Base-by-base conservation (phyloP, 2,329 filamentous ascomycete genomes). In the Immersiporthe knoxdaviesiana region DNA sequence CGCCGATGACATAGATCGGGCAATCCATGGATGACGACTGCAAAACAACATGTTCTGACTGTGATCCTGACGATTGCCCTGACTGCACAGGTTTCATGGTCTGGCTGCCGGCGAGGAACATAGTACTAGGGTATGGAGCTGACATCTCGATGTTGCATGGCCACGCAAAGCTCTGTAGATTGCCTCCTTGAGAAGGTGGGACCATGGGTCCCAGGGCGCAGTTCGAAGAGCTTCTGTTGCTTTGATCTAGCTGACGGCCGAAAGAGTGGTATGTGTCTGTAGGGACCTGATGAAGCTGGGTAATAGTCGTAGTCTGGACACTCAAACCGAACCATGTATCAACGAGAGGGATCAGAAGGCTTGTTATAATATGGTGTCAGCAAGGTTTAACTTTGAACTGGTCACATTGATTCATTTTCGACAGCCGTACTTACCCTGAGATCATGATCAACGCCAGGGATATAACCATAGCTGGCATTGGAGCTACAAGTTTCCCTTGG, bases 311-410 rank as follows among this genome's bases (percentile, higher is more conserved):
- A 24, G 27, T 50, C 10, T 64, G 62, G 7, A 64, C 62, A 52
- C 41, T 37, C 18, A 64, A n/a, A 12, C 44, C 62, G n/a, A 64
- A 54, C 62, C 62, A 64, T 6, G 62, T 64, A 18, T 64, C 47
- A 4, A 41, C 6, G 7, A 64, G 16, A 16, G 62, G 47, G 21
- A 64, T 56, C 18, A 64, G 16, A 4, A 64, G 47, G 3, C 62
- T 64, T 21, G 30, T 35, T 35, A 41, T 10, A n/a, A 27, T n/a
- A 8, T 35, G 30, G n/a, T 16, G 41, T 50, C 35, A 35, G 8
- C 16, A 50, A 6, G 8, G 27, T 35, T 35, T 30, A 5, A 44
- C 7, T 47, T 21, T 11, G 6, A 10, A 47, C 7, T 21, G 16
- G 4, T 18, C 14, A 24, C 10, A 8, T 5, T 12, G 14, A 14